phyloP scores from a whole-genome alignment of 345 rosid species.

The Laguncularia racemosa region DNA sequence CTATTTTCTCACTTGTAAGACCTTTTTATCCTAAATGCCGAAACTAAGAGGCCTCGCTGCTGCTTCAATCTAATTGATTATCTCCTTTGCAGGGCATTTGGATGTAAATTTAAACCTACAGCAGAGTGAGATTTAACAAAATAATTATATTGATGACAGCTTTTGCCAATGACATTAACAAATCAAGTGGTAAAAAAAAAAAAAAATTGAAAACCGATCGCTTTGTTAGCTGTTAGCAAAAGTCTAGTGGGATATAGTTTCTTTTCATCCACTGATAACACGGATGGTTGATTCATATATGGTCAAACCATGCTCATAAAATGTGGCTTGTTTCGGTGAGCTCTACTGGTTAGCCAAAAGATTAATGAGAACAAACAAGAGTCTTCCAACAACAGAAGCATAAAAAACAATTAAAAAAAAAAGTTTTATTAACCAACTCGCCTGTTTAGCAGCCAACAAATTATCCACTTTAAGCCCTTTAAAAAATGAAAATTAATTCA shows the following conservation, averaged over 20 bases:
- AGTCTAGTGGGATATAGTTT: too few relatives aligned
- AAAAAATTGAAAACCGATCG: too few relatives aligned
- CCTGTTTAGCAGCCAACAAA: conserved; percentile 81
- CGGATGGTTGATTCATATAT: too few relatives aligned
- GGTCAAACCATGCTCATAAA: too few relatives aligned
- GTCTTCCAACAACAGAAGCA: neutral
- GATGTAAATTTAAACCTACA: conserved; percentile 77
- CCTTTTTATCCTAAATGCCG: conserved; percentile 81
- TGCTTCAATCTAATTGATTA: conserved; percentile 74
- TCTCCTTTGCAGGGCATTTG: conserved; percentile 74
- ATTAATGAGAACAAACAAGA: too few relatives aligned
- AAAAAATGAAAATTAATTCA: conserved; percentile 86
- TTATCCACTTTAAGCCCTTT: conserved; percentile 82
- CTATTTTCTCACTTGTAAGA: conserved; percentile 52
- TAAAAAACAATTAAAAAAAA: neutral
- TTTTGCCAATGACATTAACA: too few relatives aligned
- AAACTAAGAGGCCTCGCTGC: conserved; percentile 94
- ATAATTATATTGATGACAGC: neutral
- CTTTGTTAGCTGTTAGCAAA: too few relatives aligned
- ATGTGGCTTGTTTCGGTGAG: too few relatives aligned
- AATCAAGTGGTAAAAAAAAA: too few relatives aligned
- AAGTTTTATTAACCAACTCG: conserved; percentile 13
- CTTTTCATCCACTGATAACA: too few relatives aligned
- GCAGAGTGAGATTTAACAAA: neutral
- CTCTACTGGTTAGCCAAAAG: too few relatives aligned